These are phyloP conservation scores for Scleromitrula shiraiana DNA, from an alignment of 2,329 filamentous ascomycete species.

Conservation along the genomic window DNA sequence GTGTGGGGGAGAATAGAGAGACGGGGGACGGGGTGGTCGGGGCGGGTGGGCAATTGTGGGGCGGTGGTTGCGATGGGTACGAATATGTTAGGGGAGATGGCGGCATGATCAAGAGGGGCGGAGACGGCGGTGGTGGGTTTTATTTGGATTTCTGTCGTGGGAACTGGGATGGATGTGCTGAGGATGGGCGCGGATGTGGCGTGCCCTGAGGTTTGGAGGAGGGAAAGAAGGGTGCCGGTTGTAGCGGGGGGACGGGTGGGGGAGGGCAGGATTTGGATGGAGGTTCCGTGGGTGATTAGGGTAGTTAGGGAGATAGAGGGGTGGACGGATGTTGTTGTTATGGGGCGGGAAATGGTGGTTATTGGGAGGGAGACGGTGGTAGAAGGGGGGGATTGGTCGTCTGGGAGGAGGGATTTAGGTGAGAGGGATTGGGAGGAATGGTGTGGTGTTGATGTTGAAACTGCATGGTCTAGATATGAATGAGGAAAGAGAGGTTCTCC, in stretches of 20 bases:
- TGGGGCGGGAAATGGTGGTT: not conserved
- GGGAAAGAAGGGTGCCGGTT: not conserved
- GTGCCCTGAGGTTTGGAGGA: not conserved
- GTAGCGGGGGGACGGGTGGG: not conserved
- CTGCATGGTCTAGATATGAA: not conserved
- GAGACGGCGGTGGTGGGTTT: not conserved
- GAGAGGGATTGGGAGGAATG: not conserved
- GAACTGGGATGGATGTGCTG: not conserved
- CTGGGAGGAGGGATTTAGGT: not conserved
- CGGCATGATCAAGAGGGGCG: not conserved
- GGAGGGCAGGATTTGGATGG: not conserved
- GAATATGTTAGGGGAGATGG: slow-evolving; percentile 41
- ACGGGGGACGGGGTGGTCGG: slow-evolving; percentile 52
- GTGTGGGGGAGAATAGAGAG: slow-evolving; percentile 36
- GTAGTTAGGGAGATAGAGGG: too few relatives aligned
- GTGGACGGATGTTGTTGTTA: too few relatives aligned
- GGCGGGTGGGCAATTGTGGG: slow-evolving; percentile 41
- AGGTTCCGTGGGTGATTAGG: too few relatives aligned
- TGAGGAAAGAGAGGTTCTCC: not conserved
- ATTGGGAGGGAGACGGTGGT: not conserved
- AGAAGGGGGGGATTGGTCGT: not conserved
- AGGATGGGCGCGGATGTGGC: not conserved
- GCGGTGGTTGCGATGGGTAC: slow-evolving; percentile 45
- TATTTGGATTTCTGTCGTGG: not conserved
- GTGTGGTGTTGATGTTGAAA: not conserved